Evolutionary conservation across 2,329 filamentous ascomycete genomes (phyloP), one percentile per base, ranked within the genome.

Genomic region (Venturia nashicola): DNA sequence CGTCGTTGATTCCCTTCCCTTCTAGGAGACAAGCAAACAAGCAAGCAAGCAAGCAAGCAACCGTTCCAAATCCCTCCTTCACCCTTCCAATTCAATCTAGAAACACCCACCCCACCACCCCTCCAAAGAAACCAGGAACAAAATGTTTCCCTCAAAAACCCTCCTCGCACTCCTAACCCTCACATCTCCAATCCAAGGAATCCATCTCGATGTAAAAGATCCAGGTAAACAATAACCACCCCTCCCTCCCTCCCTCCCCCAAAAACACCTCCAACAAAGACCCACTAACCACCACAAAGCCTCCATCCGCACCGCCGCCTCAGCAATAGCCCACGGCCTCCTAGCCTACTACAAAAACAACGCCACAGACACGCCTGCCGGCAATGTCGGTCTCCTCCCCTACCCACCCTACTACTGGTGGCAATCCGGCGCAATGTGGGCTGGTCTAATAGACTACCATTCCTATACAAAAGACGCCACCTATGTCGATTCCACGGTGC

Each of bases 381-480:
- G 66, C 12, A 66, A 68, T 1, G 65, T 75, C 18, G 64, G 64
- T 6, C 55, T 64, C 18, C 63, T 65, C 16, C 40, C 51, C 3
- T 59, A 27, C 51, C 65, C 54, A n/a, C 65, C 63, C 1, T 62
- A 66, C 54, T 66, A 65, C 39, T 66, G 64, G 65, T 65, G 64
- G 64, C 14, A 63, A 48, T 20, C 32, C n/a, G 65, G 65, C n/a
- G 73, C 74, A 5, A 66, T 73, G 27, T 68, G 67, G 67, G 68
- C 65, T 4, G 67, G 60, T 66, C 67, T 44, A 57, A 48, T 66
- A 46, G 78, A 80, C 66, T 80, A 80, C 70, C 77, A 73, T 68
- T 72, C 75, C 32, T 78, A 80, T 67, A 79, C 77, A 0, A 73
- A 75, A 20, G 78, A 82, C 65, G 67, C 69, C 0, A 75, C 72